These are phyloP conservation scores for Tylopilus vinaceipallidus DNA, from an alignment of 768 basidiomycete species.

Conservation along the genomic window DNA sequence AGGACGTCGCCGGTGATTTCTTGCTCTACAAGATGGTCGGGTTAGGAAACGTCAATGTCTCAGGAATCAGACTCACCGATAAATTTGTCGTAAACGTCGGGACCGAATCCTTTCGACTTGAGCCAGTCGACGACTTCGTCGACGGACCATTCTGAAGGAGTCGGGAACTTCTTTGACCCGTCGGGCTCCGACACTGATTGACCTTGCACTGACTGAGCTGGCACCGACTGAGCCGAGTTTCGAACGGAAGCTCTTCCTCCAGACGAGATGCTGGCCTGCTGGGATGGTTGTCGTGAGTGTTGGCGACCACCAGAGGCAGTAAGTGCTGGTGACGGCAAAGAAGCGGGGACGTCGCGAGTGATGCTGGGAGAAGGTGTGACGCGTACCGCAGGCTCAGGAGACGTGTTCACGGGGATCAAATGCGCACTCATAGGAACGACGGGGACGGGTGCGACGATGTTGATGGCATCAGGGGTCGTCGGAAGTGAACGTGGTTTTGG, in stretches of 20 bases:
- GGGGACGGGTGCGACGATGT: slow-evolving; percentile 25
- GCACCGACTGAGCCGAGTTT: slow-evolving; percentile 15
- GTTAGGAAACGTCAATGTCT: background rate
- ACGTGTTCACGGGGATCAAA: slow-evolving; percentile 22
- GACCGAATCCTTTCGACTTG: slow-evolving; percentile 79
- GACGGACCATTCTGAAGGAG: slow-evolving; percentile 78
- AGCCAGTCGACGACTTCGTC: slow-evolving; percentile 92
- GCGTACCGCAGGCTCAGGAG: slow-evolving; percentile 22
- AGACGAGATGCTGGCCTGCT: slow-evolving; percentile 42
- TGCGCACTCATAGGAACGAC: slow-evolving; percentile 15
- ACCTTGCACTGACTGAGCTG: slow-evolving; percentile 14
- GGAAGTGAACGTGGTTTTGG: slow-evolving; percentile 26
- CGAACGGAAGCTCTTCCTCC: slow-evolving; percentile 22
- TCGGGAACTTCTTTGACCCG: slow-evolving; percentile 33
- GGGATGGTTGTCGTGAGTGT: slow-evolving; percentile 35
- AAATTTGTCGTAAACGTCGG: slow-evolving; percentile 81
- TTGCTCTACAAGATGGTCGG: slow-evolving; percentile 62
- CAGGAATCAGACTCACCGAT: slow-evolving; percentile 52
- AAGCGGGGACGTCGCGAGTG: slow-evolving; percentile 27
- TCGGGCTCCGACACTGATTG: slow-evolving; percentile 21
- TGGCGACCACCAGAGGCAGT: slow-evolving; percentile 23
- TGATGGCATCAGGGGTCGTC: slow-evolving; percentile 26
- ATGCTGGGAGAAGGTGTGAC: slow-evolving; percentile 24
- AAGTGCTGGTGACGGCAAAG: slow-evolving; percentile 32
- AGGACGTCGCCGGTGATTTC: slow-evolving; percentile 98